Base-by-base conservation (phyloP, 1,284 basidiomycete genomes). In the Puccinia novopanici region DNA sequence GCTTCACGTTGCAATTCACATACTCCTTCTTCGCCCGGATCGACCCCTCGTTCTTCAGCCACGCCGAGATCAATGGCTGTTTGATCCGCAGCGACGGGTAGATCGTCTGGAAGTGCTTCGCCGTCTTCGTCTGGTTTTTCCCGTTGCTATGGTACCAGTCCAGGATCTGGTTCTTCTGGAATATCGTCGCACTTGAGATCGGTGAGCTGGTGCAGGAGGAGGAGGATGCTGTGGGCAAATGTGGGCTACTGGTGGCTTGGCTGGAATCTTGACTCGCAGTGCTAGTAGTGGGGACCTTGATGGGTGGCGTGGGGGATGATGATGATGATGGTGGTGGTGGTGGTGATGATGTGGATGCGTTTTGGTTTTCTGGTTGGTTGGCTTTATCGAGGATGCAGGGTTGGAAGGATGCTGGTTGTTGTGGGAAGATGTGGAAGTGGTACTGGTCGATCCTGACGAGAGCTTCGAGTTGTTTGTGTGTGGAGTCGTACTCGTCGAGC, bases 91-190 rank as follows among this genome's bases (percentile, higher is more conserved):
- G 59, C 27, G 72, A 54, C 15, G 77, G 77, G 24, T 79, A 79
- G 55, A 79, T 72, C 48, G 48, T 30, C 24, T 79, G 55, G 37
- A 79, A 79, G 13, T 79, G 77, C n/a, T 72, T 63, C 22, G 77
- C 77, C 1, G 77, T 79, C 22, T 68, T 57, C 0, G 67, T 71
- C 27, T 79, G 77, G 13, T 61, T 71, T n/a, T 63, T 61, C 13
- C 77, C 77, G 59, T 79, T 71, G 0, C 37, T 22, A 52, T 79
- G 68, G 30, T 72, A 72, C 77, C 77, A 79, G 52, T 79, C 68
- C 9, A 79, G 40, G 24, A 79, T 70, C 34, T 79, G 42, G 52
- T 71, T 79, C 45, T 79, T 79, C 57, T 79, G 77, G 13, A 68
- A 45, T 30, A 79, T 61, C 3, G 77, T 79, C 9, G 77, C 77